Evolutionary conservation across 208 protist species (phyloP).

Genomic region (Jaenimonas drosophilae): DNA sequence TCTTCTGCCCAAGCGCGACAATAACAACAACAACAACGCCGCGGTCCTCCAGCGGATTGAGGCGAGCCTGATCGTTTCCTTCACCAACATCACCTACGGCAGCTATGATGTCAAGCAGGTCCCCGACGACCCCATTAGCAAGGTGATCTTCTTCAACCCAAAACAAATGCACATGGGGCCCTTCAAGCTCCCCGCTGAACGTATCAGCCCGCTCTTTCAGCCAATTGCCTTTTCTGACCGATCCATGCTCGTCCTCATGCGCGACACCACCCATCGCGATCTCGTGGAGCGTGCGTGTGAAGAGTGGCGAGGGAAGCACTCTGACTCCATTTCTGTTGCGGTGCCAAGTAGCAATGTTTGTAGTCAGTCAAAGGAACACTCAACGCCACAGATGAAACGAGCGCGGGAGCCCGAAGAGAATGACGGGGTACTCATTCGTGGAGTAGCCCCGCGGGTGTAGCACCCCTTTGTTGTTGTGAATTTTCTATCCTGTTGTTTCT

Average conservation of each 20-base stretch:
- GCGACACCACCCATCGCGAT: conserved; percentile 10
- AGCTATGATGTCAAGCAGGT: conserved; percentile 25
- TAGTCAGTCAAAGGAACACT: neutral
- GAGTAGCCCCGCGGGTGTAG: no score
- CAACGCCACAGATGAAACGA: neutral
- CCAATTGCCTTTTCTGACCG: conserved; percentile 55
- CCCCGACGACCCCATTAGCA: conserved; percentile 62
- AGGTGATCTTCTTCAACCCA: conserved; percentile 61
- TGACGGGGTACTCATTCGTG: no score
- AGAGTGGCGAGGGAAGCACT: conserved; percentile 13
- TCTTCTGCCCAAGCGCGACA: no score
- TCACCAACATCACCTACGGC: conserved; percentile 58
- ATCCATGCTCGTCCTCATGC: conserved; percentile 76
- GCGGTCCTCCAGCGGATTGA: conserved; percentile 6
- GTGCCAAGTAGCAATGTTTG: conserved; percentile 28
- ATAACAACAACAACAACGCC: neutral
- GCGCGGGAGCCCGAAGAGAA: neutral
- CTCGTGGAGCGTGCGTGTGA: conserved; percentile 13
- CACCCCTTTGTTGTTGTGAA: no score
- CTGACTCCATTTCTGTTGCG: conserved; percentile 13
- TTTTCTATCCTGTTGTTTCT: no score
- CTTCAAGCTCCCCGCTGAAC: conserved; percentile 30
- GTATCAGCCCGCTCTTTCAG: conserved; percentile 54
- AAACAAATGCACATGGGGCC: conserved; percentile 30
- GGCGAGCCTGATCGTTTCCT: conserved; percentile 22